A percentile compares a stretch with the other conserved stretches of the same genome.
These are phyloP conservation scores for Sporothrix phasma DNA, from an alignment of 2,329 filamentous ascomycete species.

Conservation along the genomic window DNA sequence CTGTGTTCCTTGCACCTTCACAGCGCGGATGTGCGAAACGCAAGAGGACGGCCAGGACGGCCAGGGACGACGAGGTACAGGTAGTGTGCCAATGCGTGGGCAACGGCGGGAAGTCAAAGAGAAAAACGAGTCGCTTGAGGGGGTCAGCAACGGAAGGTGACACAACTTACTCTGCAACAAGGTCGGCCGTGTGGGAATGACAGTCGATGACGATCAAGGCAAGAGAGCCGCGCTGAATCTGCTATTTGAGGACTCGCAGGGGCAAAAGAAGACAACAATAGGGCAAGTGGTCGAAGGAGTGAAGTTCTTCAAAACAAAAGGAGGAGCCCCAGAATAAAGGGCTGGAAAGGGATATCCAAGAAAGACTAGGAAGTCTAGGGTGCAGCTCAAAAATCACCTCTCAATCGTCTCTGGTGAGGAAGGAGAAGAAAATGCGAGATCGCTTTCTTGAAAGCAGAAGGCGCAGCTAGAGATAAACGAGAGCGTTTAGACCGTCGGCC, in stretches of 20 bases:
- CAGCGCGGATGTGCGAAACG: neutral
- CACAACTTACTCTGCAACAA: slow-evolving; percentile 12
- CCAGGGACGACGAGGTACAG: neutral
- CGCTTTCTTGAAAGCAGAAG: neutral
- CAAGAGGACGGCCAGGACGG: neutral
- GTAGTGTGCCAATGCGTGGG: too few species aligned
- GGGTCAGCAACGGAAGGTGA: neutral
- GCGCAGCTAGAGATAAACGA: slow-evolving; percentile 1
- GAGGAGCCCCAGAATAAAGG: neutral
- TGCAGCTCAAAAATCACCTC: neutral
- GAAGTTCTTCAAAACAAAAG: neutral
- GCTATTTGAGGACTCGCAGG: neutral
- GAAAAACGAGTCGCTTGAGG: neutral
- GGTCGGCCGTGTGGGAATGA: neutral
- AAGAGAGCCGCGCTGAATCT: neutral
- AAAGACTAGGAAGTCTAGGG: neutral
- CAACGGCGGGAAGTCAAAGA: neutral
- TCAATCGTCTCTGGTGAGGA: neutral
- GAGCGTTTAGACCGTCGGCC: neutral
- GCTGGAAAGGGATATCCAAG: slow-evolving; percentile 2
- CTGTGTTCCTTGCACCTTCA: neutral
- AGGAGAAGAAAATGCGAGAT: neutral
- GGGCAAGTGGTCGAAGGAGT: slow-evolving; percentile 4
- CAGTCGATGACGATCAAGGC: slow-evolving; percentile 1
- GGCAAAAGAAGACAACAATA: slow-evolving; percentile 9